Evolutionary conservation across 805 yeast genomes (phyloP), one percentile per base, ranked within the genome.

Genomic region (Saccharomycopsis fodiens): DNA sequence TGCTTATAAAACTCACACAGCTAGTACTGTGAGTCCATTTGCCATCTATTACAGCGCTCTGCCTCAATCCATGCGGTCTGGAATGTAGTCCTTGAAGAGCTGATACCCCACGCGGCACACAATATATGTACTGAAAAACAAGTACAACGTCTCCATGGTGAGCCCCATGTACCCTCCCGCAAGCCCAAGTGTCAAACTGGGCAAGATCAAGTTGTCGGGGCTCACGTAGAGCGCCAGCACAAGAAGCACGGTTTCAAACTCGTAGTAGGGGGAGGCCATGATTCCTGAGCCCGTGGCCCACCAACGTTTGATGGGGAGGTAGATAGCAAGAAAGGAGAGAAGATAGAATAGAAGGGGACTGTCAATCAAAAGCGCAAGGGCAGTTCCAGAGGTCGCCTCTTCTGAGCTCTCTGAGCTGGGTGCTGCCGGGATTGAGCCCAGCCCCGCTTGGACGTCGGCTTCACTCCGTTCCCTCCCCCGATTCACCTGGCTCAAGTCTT

Each of bases 61-160:
- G 37, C 20, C 6, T 15, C 8, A 34, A 34, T 34, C 17, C 37
- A 34, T 34, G 7, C 39, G 5, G 41, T 20, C 22, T 36, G 48
- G 16, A 36, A 27, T 16, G 41, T 8, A 12, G 41, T 25, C 3
- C 44, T 29, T 4, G 21, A 38, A 8, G 17, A 13, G 12, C 30
- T 17, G 35, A 15, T 39, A 34, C 21, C 5, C 27, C 41, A 17
- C 21, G 13, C 21, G 4, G 7, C 10, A 36, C n/a, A 6, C 22
- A 27, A 25, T 10, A 10, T 25, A 25, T 25, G 29, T 25, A 25
- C 6, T 7, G 17, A 40, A 40, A 15, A 40, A 40, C 31, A 40
- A 29, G 22, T 40, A 40, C 7, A 29, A 7, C 20, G 30, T 10
- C 20, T 40, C 43, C 35, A 40, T 40, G 13, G n/a, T 29, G 4